Conservation (phyloP, 352 stramenopile genomes). For the Peronospora tabacina region DNA sequence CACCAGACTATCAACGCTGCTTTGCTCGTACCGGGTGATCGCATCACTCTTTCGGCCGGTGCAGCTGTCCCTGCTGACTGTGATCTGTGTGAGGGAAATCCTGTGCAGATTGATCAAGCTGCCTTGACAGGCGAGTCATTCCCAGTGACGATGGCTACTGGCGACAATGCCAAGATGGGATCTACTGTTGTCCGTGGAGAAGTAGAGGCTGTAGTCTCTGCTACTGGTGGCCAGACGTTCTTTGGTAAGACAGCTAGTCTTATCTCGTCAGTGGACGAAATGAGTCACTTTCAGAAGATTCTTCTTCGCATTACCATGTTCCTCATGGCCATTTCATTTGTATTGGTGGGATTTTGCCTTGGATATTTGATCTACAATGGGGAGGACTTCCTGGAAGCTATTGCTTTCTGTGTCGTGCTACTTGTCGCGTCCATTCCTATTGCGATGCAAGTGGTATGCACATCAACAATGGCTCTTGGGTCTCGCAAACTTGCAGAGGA, state of each 20-base stretch:
- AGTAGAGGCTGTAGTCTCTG: constrained; percentile 86
- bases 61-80: constrained; percentile 90
- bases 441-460: constrained; percentile 90
- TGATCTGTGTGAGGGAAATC: constrained; percentile 70
- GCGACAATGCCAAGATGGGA: constrained; percentile 84
- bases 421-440: constrained; percentile 91
- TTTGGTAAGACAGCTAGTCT: constrained; percentile 84
- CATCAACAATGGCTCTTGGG: constrained; percentile 89
- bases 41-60: constrained; percentile 85
- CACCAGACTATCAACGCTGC: constrained; percentile 85
- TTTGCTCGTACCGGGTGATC: constrained; percentile 90
- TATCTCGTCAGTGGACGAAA: constrained; percentile 65
- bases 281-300: constrained; percentile 88
- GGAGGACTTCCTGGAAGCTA: constrained; percentile 59
- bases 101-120: constrained; percentile 87
- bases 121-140: constrained; percentile 93
- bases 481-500: constrained; percentile 85
- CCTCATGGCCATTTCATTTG: constrained; percentile 80
- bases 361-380: constrained; percentile 82
- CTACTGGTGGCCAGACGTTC: constrained; percentile 88
- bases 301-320: constrained; percentile 89
- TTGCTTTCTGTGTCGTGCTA: constrained; percentile 87
- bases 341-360: constrained; percentile 84
- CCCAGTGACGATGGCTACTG: constrained; percentile 75
- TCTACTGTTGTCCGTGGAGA: constrained; percentile 86